phyloP scores from a whole-genome alignment of 345 rosid species.

The Pistacia integerrima region DNA sequence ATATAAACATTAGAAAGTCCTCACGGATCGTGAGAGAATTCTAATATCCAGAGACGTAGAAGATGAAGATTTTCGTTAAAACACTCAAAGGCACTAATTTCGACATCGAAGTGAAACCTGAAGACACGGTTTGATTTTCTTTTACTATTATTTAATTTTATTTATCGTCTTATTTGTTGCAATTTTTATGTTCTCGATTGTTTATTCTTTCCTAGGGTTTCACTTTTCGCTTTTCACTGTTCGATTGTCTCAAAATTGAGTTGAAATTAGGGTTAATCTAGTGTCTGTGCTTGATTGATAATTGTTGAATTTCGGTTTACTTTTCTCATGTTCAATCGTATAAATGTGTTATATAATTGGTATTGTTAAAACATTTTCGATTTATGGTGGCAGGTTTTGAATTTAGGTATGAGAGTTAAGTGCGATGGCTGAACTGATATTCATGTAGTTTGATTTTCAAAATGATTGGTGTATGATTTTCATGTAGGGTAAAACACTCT shows the following conservation, averaged over 20 bases:
- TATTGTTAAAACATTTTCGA: background rate
- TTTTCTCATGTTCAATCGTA: background rate
- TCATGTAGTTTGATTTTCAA: background rate
- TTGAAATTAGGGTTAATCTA: slow-evolving; percentile 6
- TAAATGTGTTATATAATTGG: background rate
- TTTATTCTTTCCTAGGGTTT: background rate
- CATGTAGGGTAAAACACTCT: background rate
- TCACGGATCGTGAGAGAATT: slow-evolving; percentile 11
- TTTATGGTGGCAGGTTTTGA: background rate
- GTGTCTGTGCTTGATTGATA: background rate
- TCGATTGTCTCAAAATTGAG: background rate
- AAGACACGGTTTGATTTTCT: slow-evolving; percentile 47
- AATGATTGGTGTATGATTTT: background rate
- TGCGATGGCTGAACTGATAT: background rate
- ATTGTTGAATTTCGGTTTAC: background rate
- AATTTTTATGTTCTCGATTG: background rate
- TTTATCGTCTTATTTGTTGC: background rate
- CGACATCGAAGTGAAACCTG: slow-evolving; percentile 68
- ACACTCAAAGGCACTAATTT: slow-evolving; percentile 74
- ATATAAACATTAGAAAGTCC: background rate
- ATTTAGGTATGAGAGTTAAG: background rate
- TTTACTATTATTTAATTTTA: background rate
- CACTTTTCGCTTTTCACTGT: background rate
- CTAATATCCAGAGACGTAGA: slow-evolving; percentile 9
- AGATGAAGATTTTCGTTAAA: slow-evolving; percentile 77